Evolutionary conservation across 306 rosid species (phyloP).

Genomic region (Benincasa hispida): DNA sequence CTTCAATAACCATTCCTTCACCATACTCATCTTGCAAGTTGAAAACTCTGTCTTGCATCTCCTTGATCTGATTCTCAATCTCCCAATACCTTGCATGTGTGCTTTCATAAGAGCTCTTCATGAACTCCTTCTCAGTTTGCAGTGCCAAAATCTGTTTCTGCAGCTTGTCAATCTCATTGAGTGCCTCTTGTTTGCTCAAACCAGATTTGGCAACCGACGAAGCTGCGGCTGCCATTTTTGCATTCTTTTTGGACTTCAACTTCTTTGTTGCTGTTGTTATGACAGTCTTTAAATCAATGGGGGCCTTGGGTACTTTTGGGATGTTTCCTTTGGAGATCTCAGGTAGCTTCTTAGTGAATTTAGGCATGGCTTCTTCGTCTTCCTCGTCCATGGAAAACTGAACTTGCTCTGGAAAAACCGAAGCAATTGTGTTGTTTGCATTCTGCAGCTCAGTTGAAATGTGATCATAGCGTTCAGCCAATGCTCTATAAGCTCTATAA

Average conservation of each 20-base stretch:
- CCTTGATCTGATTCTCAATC: constrained; percentile 59
- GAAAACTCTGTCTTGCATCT: constrained; percentile 51
- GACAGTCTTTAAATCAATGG: constrained; percentile 39
- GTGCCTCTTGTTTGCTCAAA: constrained; percentile 58
- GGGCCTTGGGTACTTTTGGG: constrained; percentile 54
- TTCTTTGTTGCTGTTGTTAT: constrained; percentile 35
- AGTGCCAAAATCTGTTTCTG: constrained; percentile 73
- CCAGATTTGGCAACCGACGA: constrained; percentile 46
- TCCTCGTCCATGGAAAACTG: constrained; percentile 81
- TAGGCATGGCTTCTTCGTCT: constrained; percentile 40
- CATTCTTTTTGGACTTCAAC: constrained; percentile 22
- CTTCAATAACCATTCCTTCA: constrained; percentile 65
- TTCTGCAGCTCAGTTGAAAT: constrained; percentile 89
- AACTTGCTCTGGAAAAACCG: constrained; percentile 81
- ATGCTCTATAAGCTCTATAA: constrained; percentile 70
- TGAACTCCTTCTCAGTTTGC: constrained; percentile 87
- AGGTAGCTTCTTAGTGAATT: constrained; percentile 22
- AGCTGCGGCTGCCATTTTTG: neutral
- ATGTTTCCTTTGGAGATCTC: constrained; percentile 28
- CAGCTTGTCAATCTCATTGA: constrained; percentile 51
- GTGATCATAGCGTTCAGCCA: constrained; percentile 92
- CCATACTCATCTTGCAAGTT: constrained; percentile 80
- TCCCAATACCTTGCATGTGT: constrained; percentile 53
- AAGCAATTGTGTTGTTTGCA: constrained; percentile 91
- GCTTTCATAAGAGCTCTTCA: constrained; percentile 66